Base-by-base conservation (phyloP, 176 grass and related monocot species). In the Olyra latifolia region DNA sequence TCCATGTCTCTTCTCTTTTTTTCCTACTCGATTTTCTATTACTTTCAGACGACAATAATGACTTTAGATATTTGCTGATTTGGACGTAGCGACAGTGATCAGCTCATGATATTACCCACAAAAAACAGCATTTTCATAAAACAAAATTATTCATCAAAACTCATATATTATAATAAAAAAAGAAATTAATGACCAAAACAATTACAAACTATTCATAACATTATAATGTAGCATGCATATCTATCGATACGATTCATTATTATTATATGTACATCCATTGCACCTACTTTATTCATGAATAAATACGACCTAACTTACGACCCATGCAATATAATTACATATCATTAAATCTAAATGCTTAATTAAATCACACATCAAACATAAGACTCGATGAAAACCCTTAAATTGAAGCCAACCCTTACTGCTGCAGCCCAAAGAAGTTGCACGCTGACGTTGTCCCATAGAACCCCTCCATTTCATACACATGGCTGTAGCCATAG, bases 381-480 rank as follows among this genome's bases (percentile, higher is more conserved):
- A 49, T 49, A 52, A 35, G 32, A 49, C 5, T 40, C 61, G 67
- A 15, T 41, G 5, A 16, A 65, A 81, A 64, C 9, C 27, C 19
- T 66, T 32, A 64, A 43, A 43, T 15, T 47, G 45, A 79, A 30
- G 14, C n/a, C 41, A 28, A 22, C 19, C 13, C 6, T 14, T 28
- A 30, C 20, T 38, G 49, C 79, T 55, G 62, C 32, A 35, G 2
- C 22, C 61, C 10, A 68, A 79, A 74, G 52, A 74, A 83, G 69
- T 72, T 61, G 67, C 68, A 67, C 4, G 32, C 2, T 35, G 32
- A 35, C 32, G 74, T 35, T 12, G 67, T 6, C 32, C 29, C 68
- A 35, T 65, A 22, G 59, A 16, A 48, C 11, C 27, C 68, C 28
- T 61, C 52, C 52, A n/a, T 42, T 79, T 24, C 59, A 41, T 59